A percentile compares a stretch with the other conserved stretches of the same genome.
phyloP scores from a whole-genome alignment of 495 filamentous ascomycete species.

The Hypomontagnella monticulosa region DNA sequence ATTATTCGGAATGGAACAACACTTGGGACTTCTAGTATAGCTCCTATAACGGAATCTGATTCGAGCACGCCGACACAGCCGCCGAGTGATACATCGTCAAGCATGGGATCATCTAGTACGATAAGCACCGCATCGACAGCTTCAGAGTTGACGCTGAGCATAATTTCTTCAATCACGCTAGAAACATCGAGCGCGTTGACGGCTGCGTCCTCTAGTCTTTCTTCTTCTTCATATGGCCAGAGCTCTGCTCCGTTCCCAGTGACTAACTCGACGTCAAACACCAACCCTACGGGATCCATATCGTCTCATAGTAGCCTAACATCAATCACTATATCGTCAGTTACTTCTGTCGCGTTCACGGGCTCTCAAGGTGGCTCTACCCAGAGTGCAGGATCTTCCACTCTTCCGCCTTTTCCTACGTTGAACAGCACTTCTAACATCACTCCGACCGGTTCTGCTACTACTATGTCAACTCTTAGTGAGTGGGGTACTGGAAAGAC shows the following conservation, averaged over 20 bases:
- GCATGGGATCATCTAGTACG: neutral
- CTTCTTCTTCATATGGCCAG: conserved; percentile 1
- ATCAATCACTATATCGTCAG: neutral
- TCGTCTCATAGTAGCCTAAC: conserved; percentile 3
- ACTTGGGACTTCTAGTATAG: conserved; percentile 26
- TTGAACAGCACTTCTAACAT: conserved; percentile 14
- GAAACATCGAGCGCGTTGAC: neutral
- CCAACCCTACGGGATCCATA: conserved; percentile 15
- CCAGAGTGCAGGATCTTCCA: conserved; percentile 3
- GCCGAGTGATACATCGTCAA: conserved; percentile 4
- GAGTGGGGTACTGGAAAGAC: conserved; percentile 1
- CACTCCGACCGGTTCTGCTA: neutral
- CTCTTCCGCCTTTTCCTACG: neutral
- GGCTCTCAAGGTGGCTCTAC: neutral
- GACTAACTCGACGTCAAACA: conserved; percentile 18
- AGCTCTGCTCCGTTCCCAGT: conserved; percentile 18
- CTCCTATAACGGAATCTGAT: conserved; percentile 21
- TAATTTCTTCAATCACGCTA: conserved; percentile 3
- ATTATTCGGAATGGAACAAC: conserved; percentile 24
- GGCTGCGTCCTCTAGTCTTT: conserved; percentile 3
- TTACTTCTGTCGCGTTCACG: conserved; percentile 2
- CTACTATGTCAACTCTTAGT: conserved; percentile 3
- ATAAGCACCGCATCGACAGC: neutral
- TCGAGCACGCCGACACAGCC: conserved; percentile 2
- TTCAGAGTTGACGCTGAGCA: conserved; percentile 11